phyloP scores from a whole-genome alignment of 2,329 filamentous ascomycete species.

The Byssothecium circinans region DNA sequence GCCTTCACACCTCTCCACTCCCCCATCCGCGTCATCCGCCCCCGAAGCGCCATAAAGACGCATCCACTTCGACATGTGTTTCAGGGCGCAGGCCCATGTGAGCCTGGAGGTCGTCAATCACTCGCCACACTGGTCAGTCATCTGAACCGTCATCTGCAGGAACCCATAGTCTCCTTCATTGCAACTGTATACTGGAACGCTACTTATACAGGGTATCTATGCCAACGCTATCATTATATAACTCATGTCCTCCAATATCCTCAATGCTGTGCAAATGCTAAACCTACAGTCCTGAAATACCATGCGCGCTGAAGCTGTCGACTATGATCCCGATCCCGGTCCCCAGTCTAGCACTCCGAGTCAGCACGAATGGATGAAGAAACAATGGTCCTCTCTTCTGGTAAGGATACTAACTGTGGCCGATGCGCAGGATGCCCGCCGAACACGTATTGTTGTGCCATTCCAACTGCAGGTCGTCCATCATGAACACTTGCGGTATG shows the following conservation, averaged over 20 bases:
- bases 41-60: neutral
- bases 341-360: conserved; percentile 7
- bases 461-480: conserved; percentile 52
- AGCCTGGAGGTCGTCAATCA: neutral
- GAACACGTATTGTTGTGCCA: conserved; percentile 56
- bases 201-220: conserved; percentile 4
- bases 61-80: neutral
- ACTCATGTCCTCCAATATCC: conserved; percentile 4
- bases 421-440: conserved; percentile 45
- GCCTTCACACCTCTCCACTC: neutral
- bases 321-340: neutral
- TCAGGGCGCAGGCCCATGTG: neutral
- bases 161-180: neutral
- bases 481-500: conserved; percentile 48
- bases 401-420: conserved; percentile 26
- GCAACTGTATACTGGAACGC: neutral
- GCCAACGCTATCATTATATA: neutral
- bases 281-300: neutral
- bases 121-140: neutral
- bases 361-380: conserved; percentile 3
- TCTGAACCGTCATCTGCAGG: conserved; percentile 2
- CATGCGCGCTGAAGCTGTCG: neutral
- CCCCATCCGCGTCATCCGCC: neutral
- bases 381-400: neutral
- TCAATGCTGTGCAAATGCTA: neutral